A percentile compares a stretch with the other conserved stretches of the same genome.
phyloP scores from a whole-genome alignment of 305 asterid species.

The Fraxinus sp. region DNA sequence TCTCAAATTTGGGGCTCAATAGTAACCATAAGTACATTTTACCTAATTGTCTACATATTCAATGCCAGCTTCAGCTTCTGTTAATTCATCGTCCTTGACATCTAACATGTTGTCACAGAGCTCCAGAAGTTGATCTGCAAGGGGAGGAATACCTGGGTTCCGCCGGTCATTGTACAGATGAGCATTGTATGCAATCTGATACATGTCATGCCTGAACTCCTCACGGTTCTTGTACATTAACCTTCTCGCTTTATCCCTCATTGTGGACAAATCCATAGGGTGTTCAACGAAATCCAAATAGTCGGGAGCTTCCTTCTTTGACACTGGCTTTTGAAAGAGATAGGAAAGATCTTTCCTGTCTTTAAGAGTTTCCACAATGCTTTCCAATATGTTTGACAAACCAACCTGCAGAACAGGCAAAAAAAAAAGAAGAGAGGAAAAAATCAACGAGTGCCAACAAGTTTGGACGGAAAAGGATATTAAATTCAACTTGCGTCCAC shows the following conservation, averaged over 20 bases:
- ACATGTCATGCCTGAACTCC: slow-evolving; percentile 84
- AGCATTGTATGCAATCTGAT: slow-evolving; percentile 71
- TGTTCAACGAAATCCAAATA: slow-evolving; percentile 52
- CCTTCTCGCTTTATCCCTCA: slow-evolving; percentile 70
- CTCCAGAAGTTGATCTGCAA: slow-evolving; percentile 94
- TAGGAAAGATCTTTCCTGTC: slow-evolving; percentile 58
- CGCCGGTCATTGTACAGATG: slow-evolving; percentile 75
- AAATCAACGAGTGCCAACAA: not conserved
- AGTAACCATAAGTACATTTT: not conserved
- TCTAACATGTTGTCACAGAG: slow-evolving; percentile 76
- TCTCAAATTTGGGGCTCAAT: not conserved
- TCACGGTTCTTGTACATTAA: slow-evolving; percentile 78
- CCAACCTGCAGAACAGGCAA: slow-evolving; percentile 54
- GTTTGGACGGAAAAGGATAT: not conserved
- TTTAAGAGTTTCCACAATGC: slow-evolving; percentile 70
- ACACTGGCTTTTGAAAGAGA: slow-evolving; percentile 85
- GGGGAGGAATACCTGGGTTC: slow-evolving; percentile 95
- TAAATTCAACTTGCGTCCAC: not conserved
- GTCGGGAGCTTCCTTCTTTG: slow-evolving; percentile 94
- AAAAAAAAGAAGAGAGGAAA: not conserved
- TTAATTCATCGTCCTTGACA: slow-evolving; percentile 34
- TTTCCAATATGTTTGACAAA: slow-evolving; percentile 74
- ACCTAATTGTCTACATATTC: slow-evolving; percentile 3
- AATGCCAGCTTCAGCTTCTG: slow-evolving; percentile 5
- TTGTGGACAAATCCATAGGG: slow-evolving; percentile 92